phyloP scores from a whole-genome alignment of 192 early-diverging fungal genomes.

The Dissophora globulifera region DNA sequence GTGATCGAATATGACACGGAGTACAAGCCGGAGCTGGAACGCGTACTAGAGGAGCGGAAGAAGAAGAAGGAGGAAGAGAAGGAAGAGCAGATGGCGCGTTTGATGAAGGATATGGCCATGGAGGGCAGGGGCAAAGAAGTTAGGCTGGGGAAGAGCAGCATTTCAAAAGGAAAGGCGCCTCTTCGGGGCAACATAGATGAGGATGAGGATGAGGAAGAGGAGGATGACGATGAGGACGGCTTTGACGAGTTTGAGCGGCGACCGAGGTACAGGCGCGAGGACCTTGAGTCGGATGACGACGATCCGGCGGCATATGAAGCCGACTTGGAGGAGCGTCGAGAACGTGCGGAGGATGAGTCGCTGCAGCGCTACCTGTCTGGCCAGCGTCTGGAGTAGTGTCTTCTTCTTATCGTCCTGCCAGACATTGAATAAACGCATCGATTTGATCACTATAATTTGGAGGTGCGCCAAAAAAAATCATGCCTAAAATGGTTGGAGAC shows the following conservation, averaged over 20 bases:
- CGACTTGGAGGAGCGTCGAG: constrained; percentile 38
- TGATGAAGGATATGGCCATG: constrained; percentile 92
- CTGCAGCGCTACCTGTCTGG: constrained; percentile 40
- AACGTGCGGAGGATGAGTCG: constrained; percentile 35
- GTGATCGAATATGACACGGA: constrained; percentile 87
- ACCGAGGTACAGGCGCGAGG: constrained; percentile 27
- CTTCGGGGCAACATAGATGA: constrained; percentile 37
- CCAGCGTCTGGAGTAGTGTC: constrained; percentile 29
- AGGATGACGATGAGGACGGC: constrained; percentile 50
- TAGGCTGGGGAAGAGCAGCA: constrained; percentile 22
- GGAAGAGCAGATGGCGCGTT: constrained; percentile 75
- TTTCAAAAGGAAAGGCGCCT: constrained; percentile 5
- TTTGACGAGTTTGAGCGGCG: constrained; percentile 17
- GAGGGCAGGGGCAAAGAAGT: constrained; percentile 58
- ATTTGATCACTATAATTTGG: no score
- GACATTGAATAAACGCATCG: neutral
- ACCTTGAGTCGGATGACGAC: constrained; percentile 29
- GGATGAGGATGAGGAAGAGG: constrained; percentile 52
- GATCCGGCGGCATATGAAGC: constrained; percentile 45
- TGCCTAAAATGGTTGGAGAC: no score
- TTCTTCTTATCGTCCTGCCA: neutral
- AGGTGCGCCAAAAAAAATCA: no score
- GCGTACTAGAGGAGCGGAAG: constrained; percentile 72
- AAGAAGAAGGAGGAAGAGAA: constrained; percentile 69
- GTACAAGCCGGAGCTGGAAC: constrained; percentile 87